Evolutionary conservation across 257 asterid species (phyloP), one percentile per base, ranked within the genome.

Genomic region (Verbena officinalis): DNA sequence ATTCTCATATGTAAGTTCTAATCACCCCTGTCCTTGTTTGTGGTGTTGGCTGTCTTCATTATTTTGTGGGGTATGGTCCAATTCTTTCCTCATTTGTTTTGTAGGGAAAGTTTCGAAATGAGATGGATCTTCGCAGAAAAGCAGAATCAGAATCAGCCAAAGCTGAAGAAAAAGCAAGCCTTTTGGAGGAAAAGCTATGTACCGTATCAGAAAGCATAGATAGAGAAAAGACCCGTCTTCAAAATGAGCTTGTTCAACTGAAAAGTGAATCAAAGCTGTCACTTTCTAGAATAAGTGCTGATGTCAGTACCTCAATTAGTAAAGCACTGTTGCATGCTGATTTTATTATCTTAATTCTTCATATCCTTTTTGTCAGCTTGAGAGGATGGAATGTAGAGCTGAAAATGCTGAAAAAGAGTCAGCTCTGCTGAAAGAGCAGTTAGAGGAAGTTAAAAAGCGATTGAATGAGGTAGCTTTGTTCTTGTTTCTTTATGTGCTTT

Each of bases 251-350:
- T 75, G 84, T 46, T 58, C 88, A 84, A 70, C 75, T 88, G 80
- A 86, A 79, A 82, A 90, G 78, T 76, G 99, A 91, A 77, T 84
- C 99, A 46, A 84, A 86, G 78, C 73, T 86, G 56, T 88, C 99
- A 22, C 63, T 82, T 68, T 75, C 93, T 64, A 83, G 80, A 82
- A 86, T 86, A 74, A 80, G 80, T 71, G 88, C 88, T 63, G 91
- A 88, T 74, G 99, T 94, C 22, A 79, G 95, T 74, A 59, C 68
- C 52, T 42, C 9, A 27, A 66, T 60, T 34, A 59, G 33, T 57
- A 36, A 24, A 54, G 42, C 13, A 30, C 58, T 49, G 42, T 34
- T 72, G 11, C 59, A 60, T 62, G 61, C 30, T 52, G 67, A 56
- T 50, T 42, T 68, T 55, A 39, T 39, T 52, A 55, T 73, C 72